Evolutionary conservation across 371 early-diverging fungal genomes (phyloP), one percentile per base, ranked within the genome.

Genomic region (Syncephalastrum monosporum): DNA sequence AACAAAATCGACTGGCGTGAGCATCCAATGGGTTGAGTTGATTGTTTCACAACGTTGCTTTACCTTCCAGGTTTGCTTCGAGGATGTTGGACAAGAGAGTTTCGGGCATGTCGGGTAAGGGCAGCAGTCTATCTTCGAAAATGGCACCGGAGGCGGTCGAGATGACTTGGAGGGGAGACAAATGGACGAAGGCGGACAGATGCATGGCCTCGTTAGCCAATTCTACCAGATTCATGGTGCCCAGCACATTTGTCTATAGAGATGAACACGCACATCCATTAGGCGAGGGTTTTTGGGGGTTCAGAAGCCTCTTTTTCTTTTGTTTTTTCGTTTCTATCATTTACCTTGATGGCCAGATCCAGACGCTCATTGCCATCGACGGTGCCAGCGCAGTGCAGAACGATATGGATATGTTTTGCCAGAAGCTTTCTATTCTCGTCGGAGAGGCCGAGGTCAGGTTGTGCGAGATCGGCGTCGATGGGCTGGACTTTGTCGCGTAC

Each of bases 381-480:
- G 21, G 71, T 76, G 16, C 75, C 86, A 27, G 82, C 84, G 59
- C 86, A 82, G 49, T 86, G 80, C 42, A 82, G 69, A 16, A 86
- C 69, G 12, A 82, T 49, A 44, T 75, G 74, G 2, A 71, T 64
- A 42, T 86, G 60, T 8, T 67, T 71, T 6, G 65, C 67, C 12
- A 86, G 50, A 47, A 72, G 61, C 12, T 63, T 66, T 16, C 72
- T 53, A 62, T 83, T 80, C 3, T 63, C 46, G 8, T 70, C 72
- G 5, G 80, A 69, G 10, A 86, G 62, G 0, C 81, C 86, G 15
- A 86, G 64, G 6, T 60, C 67, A 6, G 75, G 72, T 10, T 72
- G 50, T 0, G 79, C 70, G 3, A 86, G 64, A 42, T 86, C 84
- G 7, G 83, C 82, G 41, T 62, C 61, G 21, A 86, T 64, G 3